phyloP scores from a whole-genome alignment of 2,329 filamentous ascomycete genomes.

The Pseudopyrenochaeta lycopersici region DNA sequence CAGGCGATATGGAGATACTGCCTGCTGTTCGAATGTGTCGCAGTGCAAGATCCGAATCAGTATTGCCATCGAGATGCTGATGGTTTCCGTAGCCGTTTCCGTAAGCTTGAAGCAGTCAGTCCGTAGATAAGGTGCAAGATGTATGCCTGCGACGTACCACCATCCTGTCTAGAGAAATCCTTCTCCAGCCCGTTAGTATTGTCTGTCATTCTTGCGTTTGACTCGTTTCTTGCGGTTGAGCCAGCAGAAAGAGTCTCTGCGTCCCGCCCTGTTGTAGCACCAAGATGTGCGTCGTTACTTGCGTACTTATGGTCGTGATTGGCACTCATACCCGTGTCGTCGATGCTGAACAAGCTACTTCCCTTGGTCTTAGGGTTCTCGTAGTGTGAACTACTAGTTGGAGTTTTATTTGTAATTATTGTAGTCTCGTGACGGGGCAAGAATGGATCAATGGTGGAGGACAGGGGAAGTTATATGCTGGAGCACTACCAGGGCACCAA shows the following conservation, averaged over 20 bases:
- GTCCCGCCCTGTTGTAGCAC: constrained; percentile 28
- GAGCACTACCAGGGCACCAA: constrained; percentile 4
- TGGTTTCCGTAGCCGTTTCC: constrained; percentile 31
- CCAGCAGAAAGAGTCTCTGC: constrained; percentile 34
- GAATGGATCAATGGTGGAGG: constrained; percentile 7
- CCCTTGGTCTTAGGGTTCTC: constrained; percentile 4
- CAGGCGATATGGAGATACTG: constrained; percentile 63
- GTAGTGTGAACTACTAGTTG: constrained; percentile 1
- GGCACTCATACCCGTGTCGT: constrained; percentile 23
- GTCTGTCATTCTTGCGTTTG: constrained; percentile 26
- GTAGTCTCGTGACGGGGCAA: constrained; percentile 21
- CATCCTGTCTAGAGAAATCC: constrained; percentile 51
- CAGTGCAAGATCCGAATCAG: constrained; percentile 42
- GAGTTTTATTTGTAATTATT: constrained; percentile 4
- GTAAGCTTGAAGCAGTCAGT: constrained; percentile 10
- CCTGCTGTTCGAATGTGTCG: constrained; percentile 58
- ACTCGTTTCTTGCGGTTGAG: constrained; percentile 32
- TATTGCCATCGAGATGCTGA: constrained; percentile 34
- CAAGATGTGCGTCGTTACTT: constrained; percentile 28
- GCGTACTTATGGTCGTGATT: constrained; percentile 20
- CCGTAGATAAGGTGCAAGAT: neutral
- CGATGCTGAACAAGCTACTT: constrained; percentile 16
- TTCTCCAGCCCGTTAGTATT: constrained; percentile 50
- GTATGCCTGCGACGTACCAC: constrained; percentile 16
- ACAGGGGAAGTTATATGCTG: constrained; percentile 20